Conservation (phyloP, 2,329 filamentous ascomycete genomes). For the Periglandula ipomoeae region DNA sequence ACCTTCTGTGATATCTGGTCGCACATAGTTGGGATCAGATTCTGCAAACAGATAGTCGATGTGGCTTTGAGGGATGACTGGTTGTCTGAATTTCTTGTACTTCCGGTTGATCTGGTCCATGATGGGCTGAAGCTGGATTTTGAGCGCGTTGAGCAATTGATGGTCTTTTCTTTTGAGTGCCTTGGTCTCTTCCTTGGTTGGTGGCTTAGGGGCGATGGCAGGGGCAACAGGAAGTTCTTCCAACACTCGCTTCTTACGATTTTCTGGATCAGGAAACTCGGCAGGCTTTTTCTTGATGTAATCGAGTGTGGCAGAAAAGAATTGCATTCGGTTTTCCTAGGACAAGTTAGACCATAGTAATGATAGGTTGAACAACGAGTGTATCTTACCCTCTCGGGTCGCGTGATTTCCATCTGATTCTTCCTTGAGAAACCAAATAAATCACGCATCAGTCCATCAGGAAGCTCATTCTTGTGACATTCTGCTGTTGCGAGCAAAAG, state of each 20-base stretch:
- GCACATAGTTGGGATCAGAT: slow-evolving; percentile 62
- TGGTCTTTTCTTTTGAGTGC: slow-evolving; percentile 74
- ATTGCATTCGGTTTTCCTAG: slow-evolving; percentile 59
- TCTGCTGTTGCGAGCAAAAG: slow-evolving; percentile 82
- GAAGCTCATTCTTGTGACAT: slow-evolving; percentile 50
- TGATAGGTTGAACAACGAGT: neutral
- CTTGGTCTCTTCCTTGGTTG: slow-evolving; percentile 72
- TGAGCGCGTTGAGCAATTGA: slow-evolving; percentile 75
- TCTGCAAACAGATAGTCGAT: slow-evolving; percentile 82
- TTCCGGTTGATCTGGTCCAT: slow-evolving; percentile 94
- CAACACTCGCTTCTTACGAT: slow-evolving; percentile 77
- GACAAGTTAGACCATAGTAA: neutral
- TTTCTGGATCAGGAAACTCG: slow-evolving; percentile 79
- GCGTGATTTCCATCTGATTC: slow-evolving; percentile 62
- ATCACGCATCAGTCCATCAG: slow-evolving; percentile 57
- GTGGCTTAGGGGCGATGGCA: slow-evolving; percentile 55
- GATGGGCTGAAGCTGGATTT: slow-evolving; percentile 81
- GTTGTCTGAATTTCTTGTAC: slow-evolving; percentile 79
- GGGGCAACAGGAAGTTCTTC: slow-evolving; percentile 70
- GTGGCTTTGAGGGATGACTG: slow-evolving; percentile 62
- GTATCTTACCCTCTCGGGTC: slow-evolving; percentile 51
- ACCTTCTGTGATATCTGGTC: slow-evolving; percentile 41
- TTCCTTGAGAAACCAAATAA: slow-evolving; percentile 79
- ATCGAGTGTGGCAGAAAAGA: slow-evolving; percentile 64
- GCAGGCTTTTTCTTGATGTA: slow-evolving; percentile 71